Conservation (phyloP, 2,329 filamentous ascomycete species). For the Microdochium paspali region DNA sequence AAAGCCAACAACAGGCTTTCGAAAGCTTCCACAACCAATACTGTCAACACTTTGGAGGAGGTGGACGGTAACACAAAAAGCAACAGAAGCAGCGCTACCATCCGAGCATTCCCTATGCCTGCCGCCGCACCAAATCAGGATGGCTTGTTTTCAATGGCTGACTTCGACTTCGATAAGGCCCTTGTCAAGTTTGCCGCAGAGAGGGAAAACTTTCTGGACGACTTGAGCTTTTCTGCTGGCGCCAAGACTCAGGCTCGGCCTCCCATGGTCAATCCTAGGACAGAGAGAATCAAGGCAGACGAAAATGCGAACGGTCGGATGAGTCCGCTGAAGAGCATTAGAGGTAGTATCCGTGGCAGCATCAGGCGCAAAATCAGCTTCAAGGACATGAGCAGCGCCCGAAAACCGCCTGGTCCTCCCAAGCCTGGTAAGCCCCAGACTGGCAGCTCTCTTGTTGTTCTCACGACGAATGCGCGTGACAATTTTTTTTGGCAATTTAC, state of each 20-base stretch:
- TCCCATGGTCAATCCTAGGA: conserved; percentile 67
- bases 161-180: conserved; percentile 90
- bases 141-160: conserved; percentile 31
- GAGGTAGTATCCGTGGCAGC: conserved; percentile 71
- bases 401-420: conserved; percentile 69
- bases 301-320: conserved; percentile 46
- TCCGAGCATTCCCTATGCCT: conserved; percentile 32
- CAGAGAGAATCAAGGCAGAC: conserved; percentile 73
- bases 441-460: conserved; percentile 4
- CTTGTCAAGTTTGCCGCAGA: conserved; percentile 93
- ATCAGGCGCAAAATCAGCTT: conserved; percentile 88
- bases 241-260: conserved; percentile 62
- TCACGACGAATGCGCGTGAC: conserved; percentile 2
- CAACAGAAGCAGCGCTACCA: conserved; percentile 59
- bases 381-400: conserved; percentile 89
- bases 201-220: conserved; percentile 85
- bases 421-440: conserved; percentile 55
- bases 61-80: conserved; percentile 47
- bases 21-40: conserved; percentile 38
- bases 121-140: conserved; percentile 20
- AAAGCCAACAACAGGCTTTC: conserved; percentile 51
- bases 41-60: conserved; percentile 48
- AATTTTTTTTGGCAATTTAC: conserved; percentile 8
- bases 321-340: conserved; percentile 42
- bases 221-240: conserved; percentile 81